A percentile compares a stretch with the other conserved stretches of the same genome.
These are phyloP conservation scores for Globisporangium polare DNA, from an alignment of 352 stramenopile genomes.

Conservation along the genomic window DNA sequence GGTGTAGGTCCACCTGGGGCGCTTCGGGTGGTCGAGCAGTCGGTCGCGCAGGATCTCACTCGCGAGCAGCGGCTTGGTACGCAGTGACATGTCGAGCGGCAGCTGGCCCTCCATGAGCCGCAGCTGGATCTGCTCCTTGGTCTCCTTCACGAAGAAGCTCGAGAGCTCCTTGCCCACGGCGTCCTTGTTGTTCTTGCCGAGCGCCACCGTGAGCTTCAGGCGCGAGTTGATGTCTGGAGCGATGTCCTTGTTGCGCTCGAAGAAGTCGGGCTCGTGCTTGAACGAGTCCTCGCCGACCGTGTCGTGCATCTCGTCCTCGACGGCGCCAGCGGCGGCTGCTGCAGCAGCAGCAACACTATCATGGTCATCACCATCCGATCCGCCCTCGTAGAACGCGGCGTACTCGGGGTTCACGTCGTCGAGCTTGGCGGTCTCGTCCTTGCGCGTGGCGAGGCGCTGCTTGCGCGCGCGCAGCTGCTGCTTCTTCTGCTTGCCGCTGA, in stretches of 20 bases:
- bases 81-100: constrained; percentile 49
- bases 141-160: constrained; percentile 86
- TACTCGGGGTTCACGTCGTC: constrained; percentile 40
- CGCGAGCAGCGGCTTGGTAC: constrained; percentile 53
- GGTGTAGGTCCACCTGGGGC: constrained; percentile 68
- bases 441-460: constrained; percentile 63
- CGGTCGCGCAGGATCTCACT: constrained; percentile 55
- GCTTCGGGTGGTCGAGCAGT: constrained; percentile 69
- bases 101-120: constrained; percentile 81
- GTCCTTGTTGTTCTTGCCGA: constrained; percentile 83
- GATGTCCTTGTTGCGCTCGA: constrained; percentile 61
- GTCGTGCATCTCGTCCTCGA: constrained; percentile 20
- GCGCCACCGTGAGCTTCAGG: constrained; percentile 75
- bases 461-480: constrained; percentile 79
- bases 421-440: constrained; percentile 47
- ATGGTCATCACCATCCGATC: constrained; percentile 23
- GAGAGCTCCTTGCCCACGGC: constrained; percentile 78
- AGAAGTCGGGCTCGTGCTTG: constrained; percentile 53
- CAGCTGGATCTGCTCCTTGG: constrained; percentile 84
- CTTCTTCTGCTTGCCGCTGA: constrained; percentile 88
- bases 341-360: constrained; percentile 20
- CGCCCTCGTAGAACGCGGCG: constrained; percentile 50
- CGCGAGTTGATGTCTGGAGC: constrained; percentile 59
- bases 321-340: constrained; percentile 11
- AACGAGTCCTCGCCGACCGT: constrained; percentile 39